Base-by-base conservation (phyloP, 2,329 filamentous ascomycete species). In the Colletotrichum karsti region DNA sequence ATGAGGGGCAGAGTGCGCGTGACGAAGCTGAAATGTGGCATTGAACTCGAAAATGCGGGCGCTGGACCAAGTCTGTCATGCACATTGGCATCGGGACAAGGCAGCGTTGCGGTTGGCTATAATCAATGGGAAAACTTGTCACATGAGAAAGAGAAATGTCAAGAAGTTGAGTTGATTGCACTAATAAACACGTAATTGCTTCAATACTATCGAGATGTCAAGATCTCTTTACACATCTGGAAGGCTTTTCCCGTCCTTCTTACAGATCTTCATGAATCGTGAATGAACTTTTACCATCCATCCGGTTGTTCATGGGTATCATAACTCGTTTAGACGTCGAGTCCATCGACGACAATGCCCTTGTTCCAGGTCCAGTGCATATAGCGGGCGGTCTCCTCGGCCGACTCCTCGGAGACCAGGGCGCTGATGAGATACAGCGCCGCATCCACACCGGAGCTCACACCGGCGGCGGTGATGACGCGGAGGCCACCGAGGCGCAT, bases 321-420 rank as follows among this genome's bases (percentile, higher is more conserved):
- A 55, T 61, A 26, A 62, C 61, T 67, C 39, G 39, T 72, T 75
- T 89, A 95, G 79, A 96, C 92, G 82, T 96, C 93, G 78, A 95
- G 90, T 71, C 92, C 92, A 78, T 95, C 92, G 73, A 95, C 91
- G 73, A 94, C 93, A 78, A 93, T 85, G 73, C 93, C 93, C 90
- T 95, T 95, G 79, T 88, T 88, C 94, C 94, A 97, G 76, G 87
- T 89, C 85, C 95, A 93, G 83, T 95, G 92, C 85, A 96, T 90
- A 72, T 88, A 74, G 71, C 91, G 88, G 76, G 92, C 91, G 72
- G 93, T 90, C 81, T 95, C 92, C 66, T 90, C 87, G 70, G 93
- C 93, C 68, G 90, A 86, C 60, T 93, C 92, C 75, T 93, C 90
- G 69, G 90, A 92, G 55, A 95, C 93, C 79, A 97, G 82, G 73